phyloP scores from a whole-genome alignment of 2,329 filamentous ascomycete species.

The Neofusicoccum sp. region DNA sequence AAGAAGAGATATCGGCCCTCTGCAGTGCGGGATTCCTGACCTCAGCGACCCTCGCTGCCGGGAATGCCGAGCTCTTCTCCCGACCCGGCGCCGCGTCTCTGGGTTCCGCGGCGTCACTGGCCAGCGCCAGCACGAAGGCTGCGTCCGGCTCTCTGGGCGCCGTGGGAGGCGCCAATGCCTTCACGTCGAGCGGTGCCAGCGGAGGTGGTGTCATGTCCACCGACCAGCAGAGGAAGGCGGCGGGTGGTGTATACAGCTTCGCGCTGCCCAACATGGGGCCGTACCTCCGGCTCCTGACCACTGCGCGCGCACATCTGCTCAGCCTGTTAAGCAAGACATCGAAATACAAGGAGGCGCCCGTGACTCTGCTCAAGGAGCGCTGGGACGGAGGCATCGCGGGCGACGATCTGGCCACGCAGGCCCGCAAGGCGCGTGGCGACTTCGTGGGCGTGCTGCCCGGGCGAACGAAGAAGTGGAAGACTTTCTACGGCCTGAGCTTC shows the following conservation, averaged over 20 bases:
- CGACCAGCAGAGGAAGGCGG: neutral
- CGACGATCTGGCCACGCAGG: conserved; percentile 45
- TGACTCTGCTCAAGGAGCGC: conserved; percentile 61
- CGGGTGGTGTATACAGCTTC: conserved; percentile 39
- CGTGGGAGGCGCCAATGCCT: conserved; percentile 65
- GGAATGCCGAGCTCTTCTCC: conserved; percentile 42
- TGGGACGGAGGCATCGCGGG: conserved; percentile 66
- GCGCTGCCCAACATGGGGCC: conserved; percentile 66
- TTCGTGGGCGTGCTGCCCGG: conserved; percentile 59
- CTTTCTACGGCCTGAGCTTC: conserved; percentile 67
- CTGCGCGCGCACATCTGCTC: conserved; percentile 61
- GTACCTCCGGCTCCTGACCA: conserved; percentile 64
- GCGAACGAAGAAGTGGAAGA: conserved; percentile 67
- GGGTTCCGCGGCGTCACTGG: conserved; percentile 59
- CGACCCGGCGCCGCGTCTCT: conserved; percentile 39
- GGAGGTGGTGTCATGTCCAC: conserved; percentile 21
- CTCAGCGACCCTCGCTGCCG: conserved; percentile 39
- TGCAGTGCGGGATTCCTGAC: conserved; percentile 68
- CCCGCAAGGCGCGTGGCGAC: conserved; percentile 56
- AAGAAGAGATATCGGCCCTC: conserved; percentile 55
- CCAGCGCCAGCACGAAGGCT: conserved; percentile 59
- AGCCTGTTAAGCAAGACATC: conserved; percentile 57
- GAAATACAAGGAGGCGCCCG: conserved; percentile 62
- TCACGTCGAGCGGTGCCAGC: conserved; percentile 61
- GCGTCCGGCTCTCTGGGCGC: conserved; percentile 68